Base-by-base conservation (phyloP, 2,329 filamentous ascomycete genomes). In the Ramichloridium luteum region DNA sequence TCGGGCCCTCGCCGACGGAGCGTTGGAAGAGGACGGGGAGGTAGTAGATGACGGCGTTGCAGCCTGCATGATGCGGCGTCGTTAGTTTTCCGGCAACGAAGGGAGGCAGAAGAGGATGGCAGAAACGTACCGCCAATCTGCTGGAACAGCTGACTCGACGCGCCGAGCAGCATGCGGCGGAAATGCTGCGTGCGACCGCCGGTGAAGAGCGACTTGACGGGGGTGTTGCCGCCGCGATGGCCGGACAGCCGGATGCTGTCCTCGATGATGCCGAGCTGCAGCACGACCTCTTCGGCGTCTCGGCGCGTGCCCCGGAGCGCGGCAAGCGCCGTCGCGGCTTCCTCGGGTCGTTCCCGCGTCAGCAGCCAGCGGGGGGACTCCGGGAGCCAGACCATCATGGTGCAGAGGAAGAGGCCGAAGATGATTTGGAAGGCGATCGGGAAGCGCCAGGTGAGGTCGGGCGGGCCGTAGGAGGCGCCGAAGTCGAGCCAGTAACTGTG, bases 141-240 rank as follows among this genome's bases (percentile, higher is more conserved):
- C 48, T 77, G 73, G 62, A 76, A 72, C 26, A 77, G 59, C 51
- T 77, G 72, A 4, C 64, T 64, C 6, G 63, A 66, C 0, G 68
- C 61, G 3, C 72, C 74, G 4, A 79, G 63, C 32, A 77, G 41
- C 64, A 77, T 74, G 18, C 75, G 65, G 5, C 74, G 67, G 56
- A 76, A 69, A 47, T 78, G 72, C 54, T 79, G 74, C 3, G 71
- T 76, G 56, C 72, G 74, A 39, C 74, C 73, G 29, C 65, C 62
- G 1, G 71, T 75, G 46, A 76, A 64, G 2, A 77, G 60, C 1
- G 69, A 65, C 41, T 64, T 68, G 49, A 68, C 56, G 1, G 56
- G 56, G 5, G 55, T 60, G 39, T 53, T 54, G 17, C 58, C 55
- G n/a, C 57, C 55, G 20, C 54, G 48, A 46, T 57, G 56, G 16